These are phyloP conservation scores for Lentinus polychrous DNA, from an alignment of 1,284 basidiomycete species.

Conservation along the genomic window DNA sequence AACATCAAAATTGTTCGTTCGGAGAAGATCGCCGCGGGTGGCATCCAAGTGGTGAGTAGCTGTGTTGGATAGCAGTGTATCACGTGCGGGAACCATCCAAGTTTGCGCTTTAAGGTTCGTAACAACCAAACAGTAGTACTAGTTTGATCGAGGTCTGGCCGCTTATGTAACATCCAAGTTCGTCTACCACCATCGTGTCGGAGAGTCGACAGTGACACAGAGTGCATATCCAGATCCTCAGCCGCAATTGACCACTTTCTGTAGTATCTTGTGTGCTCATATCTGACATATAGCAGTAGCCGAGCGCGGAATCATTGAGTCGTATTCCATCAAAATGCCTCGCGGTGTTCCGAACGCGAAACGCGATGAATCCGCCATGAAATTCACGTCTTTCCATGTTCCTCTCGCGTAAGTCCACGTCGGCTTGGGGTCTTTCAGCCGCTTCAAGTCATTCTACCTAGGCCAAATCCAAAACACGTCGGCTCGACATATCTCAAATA, in stretches of 20 bases:
- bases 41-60: too few relatives aligned
- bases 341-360: constrained; percentile 73
- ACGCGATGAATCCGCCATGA: constrained; percentile 71
- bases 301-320: not conserved
- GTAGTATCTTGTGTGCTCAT: not conserved
- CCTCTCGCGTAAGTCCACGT: constrained; percentile 58
- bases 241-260: too few relatives aligned
- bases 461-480: constrained; percentile 70
- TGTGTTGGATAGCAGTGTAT: too few relatives aligned
- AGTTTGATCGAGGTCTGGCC: too few relatives aligned
- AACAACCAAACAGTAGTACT: too few relatives aligned
- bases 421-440: not conserved
- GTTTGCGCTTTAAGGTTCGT: too few relatives aligned
- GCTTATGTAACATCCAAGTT: too few relatives aligned
- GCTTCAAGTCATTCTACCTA: constrained; percentile 17
- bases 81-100: too few relatives aligned
- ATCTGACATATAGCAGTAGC: not conserved
- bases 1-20: too few relatives aligned
- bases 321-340: constrained; percentile 44
- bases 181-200: not conserved
- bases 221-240: too few relatives aligned
- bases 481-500: constrained; percentile 68
- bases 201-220: not conserved
- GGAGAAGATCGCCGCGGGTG: too few relatives aligned
- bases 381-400: constrained; percentile 74